Evolutionary conservation across 106 monocot genomes (phyloP), one percentile per base, ranked within the genome.

Genomic region (Triglochin maritima): DNA sequence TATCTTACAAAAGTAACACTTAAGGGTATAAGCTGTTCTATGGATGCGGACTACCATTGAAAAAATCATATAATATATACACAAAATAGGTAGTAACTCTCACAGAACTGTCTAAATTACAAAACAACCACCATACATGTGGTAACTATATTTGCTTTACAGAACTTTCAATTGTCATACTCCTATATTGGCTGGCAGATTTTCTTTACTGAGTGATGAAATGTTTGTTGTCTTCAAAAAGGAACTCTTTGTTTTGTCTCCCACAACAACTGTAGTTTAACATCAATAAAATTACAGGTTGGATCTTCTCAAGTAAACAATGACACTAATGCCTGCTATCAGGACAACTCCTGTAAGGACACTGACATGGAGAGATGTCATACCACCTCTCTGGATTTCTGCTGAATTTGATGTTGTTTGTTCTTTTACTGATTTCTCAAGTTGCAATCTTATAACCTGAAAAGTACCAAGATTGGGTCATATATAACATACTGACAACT

Each of bases 401-500:
- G 72, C 51, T 54, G 79, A 49, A 17, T 75, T 64, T 47, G 79
- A 17, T 46, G 65, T 58, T 46, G 73, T 67, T n/a, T 56, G 49
- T 45, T 66, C 65, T 50, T 47, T 44, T 5, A 74, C 59, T 4
- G 76, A 72, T 15, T 16, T 56, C 44, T 85, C 78, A 51, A 83
- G 57, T 7, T 87, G 81, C 76, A 87, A 71, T 73, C 85, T 80
- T 64, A 92, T 68, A 75, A 80, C 82, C 90, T 91, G 74, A 47
- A 48, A 53, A 59, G 16, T 43, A 44, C 5, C 3, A 9, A 17
- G 54, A 44, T 29, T 55, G 9, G 16, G 59, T 14, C 6, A 59
- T 11, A 13, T 17, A 5, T 59, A 14, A 14, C 16, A 59, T 59
- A 13, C 10, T 14, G 5, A 14, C 6, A 59, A 15, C 10, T 7